These are phyloP conservation scores for Ceratocystis destructans DNA, from an alignment of 2,329 filamentous ascomycete genomes.

Conservation along the genomic window DNA sequence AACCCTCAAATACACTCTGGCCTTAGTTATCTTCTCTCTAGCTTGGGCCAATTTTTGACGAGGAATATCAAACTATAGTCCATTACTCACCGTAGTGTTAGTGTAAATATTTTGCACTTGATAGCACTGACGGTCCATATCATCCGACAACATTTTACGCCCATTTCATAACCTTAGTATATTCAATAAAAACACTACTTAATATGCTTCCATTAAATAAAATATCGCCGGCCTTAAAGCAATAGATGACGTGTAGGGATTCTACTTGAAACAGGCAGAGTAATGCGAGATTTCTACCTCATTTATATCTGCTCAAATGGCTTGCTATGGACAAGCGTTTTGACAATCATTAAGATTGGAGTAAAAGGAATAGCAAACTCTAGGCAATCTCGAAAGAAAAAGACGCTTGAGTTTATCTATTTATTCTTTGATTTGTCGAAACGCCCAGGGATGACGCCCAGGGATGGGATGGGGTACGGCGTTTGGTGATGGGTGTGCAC, in stretches of 20 bases:
- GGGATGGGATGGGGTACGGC: background rate
- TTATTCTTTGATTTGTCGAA: background rate
- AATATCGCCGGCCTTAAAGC: too few species aligned
- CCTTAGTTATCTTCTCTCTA: conserved; percentile 51
- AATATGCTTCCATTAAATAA: too few species aligned
- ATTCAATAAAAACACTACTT: too few species aligned
- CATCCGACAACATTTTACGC: conserved; percentile 43
- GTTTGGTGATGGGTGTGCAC: background rate
- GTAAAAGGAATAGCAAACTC: too few species aligned
- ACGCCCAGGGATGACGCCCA: background rate
- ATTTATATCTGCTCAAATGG: too few species aligned
- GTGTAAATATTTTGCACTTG: conserved; percentile 30
- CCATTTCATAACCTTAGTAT: background rate
- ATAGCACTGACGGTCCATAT: conserved; percentile 47
- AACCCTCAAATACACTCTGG: conserved; percentile 71
- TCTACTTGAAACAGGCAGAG: too few species aligned
- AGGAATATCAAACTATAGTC: conserved; percentile 52
- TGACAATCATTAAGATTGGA: too few species aligned
- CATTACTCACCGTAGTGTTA: conserved; percentile 49
- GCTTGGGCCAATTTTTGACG: conserved; percentile 69
- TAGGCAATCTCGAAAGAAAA: too few species aligned
- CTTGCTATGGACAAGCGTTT: too few species aligned
- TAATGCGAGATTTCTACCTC: too few species aligned
- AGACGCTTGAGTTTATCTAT: background rate
- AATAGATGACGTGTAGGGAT: too few species aligned